Percentiles rank a stretch among this genome's conserved stretches.
Conservation (phyloP, 345 rosid genomes). For the Syzygium aqueum region DNA sequence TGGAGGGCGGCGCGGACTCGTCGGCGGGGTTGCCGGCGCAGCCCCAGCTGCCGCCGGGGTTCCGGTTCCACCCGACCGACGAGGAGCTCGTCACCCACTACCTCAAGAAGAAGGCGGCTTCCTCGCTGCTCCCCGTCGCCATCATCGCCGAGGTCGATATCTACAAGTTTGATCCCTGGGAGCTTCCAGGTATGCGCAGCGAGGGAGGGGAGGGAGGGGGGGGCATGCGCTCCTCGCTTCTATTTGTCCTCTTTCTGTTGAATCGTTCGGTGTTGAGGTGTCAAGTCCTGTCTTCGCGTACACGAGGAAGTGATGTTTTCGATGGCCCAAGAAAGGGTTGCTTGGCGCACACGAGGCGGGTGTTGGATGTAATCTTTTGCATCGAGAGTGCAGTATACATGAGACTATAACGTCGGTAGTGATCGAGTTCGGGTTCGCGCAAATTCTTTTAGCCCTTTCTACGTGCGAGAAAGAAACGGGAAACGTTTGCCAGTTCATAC, state of each 20-base stretch:
- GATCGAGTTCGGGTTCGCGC: background rate
- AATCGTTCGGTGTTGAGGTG: background rate
- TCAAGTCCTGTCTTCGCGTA: background rate
- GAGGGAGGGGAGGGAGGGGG: background rate
- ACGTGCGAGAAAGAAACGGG: background rate
- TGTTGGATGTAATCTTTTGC: background rate
- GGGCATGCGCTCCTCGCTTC: background rate
- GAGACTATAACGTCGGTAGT: background rate
- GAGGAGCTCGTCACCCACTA: conserved; percentile 93
- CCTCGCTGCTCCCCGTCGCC: conserved; percentile 70
- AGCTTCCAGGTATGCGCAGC: conserved; percentile 58
- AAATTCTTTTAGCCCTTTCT: background rate
- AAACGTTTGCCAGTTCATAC: background rate
- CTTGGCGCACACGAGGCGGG: background rate
- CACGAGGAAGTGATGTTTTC: background rate
- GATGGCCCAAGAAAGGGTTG: background rate
- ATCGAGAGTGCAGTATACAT: background rate
- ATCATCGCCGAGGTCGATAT: conserved; percentile 89
- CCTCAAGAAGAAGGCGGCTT: conserved; percentile 71
- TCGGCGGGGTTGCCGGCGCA: conserved; percentile 59
- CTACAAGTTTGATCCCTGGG: conserved; percentile 98
- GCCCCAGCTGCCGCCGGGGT: conserved; percentile 92
- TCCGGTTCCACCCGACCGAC: conserved; percentile 98
- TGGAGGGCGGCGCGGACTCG: conserved; percentile 84
- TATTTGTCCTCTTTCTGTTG: background rate